Conservation (phyloP, 2,329 filamentous ascomycete species). For the Ceratocystis harringtonii region DNA sequence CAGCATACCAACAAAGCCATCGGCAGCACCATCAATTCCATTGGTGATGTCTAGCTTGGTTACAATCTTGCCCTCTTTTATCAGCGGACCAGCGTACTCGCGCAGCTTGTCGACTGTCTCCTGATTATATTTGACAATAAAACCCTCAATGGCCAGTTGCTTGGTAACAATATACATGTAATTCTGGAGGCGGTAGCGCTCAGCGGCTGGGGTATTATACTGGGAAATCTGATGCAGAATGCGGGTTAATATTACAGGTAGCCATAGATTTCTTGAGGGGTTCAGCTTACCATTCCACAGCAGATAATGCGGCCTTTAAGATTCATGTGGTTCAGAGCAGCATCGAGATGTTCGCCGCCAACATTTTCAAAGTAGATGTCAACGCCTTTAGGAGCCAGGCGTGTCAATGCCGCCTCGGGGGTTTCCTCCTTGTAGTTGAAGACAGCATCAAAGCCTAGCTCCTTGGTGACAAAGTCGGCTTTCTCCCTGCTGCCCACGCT, state of each 20-base stretch:
- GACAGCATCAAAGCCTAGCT: conserved; percentile 41
- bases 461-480: conserved; percentile 45
- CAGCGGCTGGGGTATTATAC: conserved; percentile 46
- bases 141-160: conserved; percentile 57
- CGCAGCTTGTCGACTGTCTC: conserved; percentile 64
- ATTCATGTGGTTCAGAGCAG: conserved; percentile 36
- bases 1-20: conserved; percentile 62
- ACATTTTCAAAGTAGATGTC: conserved; percentile 50
- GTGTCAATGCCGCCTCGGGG: conserved; percentile 48
- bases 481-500: conserved; percentile 70
- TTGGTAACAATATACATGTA: conserved; percentile 50
- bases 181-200: conserved; percentile 53
- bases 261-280: background rate
- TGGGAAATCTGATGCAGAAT: conserved; percentile 40
- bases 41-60: conserved; percentile 51
- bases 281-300: conserved; percentile 41
- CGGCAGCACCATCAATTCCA: conserved; percentile 64
- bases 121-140: conserved; percentile 55
- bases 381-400: conserved; percentile 60
- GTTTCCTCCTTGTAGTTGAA: conserved; percentile 86
- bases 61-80: conserved; percentile 61
- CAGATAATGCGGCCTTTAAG: conserved; percentile 48
- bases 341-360: conserved; percentile 37
- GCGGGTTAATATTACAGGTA: background rate
- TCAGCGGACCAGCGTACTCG: conserved; percentile 39